These are phyloP conservation scores for Trichosporon sp. DNA, from an alignment of 1,284 basidiomycete genomes.

Conservation along the genomic window DNA sequence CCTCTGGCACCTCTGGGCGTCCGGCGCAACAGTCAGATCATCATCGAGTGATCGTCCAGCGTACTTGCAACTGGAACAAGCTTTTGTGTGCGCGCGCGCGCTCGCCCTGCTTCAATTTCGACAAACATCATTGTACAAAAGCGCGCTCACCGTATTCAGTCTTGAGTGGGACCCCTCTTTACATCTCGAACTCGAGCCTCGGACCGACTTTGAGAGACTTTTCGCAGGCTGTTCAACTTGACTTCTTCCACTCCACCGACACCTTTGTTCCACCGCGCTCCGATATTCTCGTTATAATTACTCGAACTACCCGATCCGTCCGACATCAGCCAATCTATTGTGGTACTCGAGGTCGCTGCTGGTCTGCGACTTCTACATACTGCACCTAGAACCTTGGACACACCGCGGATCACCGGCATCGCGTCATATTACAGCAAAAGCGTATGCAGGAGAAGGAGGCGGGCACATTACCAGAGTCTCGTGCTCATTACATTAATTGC, in stretches of 20 bases:
- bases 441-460: background rate
- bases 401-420: background rate
- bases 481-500: slow-evolving; percentile 4
- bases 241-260: slow-evolving; percentile 4
- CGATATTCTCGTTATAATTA: slow-evolving; percentile 3
- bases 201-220: slow-evolving; percentile 5
- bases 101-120: slow-evolving; percentile 1
- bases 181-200: background rate
- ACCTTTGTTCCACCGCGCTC: background rate
- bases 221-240: background rate
- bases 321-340: background rate
- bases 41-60: slow-evolving; percentile 16
- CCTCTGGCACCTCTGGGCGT: background rate
- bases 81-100: background rate
- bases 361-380: slow-evolving; percentile 4
- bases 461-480: background rate
- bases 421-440: slow-evolving; percentile 2
- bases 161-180: slow-evolving; percentile 11
- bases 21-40: slow-evolving; percentile 11
- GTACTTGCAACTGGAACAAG: slow-evolving; percentile 14
- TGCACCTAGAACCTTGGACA: background rate
- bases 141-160: background rate
- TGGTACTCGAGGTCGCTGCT: slow-evolving; percentile 5
- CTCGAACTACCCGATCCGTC: background rate
- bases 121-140: slow-evolving; percentile 17